A percentile compares a stretch with the other conserved stretches of the same genome.
Conservation (phyloP, 495 filamentous ascomycete genomes). For the Penicillium waksmanii region DNA sequence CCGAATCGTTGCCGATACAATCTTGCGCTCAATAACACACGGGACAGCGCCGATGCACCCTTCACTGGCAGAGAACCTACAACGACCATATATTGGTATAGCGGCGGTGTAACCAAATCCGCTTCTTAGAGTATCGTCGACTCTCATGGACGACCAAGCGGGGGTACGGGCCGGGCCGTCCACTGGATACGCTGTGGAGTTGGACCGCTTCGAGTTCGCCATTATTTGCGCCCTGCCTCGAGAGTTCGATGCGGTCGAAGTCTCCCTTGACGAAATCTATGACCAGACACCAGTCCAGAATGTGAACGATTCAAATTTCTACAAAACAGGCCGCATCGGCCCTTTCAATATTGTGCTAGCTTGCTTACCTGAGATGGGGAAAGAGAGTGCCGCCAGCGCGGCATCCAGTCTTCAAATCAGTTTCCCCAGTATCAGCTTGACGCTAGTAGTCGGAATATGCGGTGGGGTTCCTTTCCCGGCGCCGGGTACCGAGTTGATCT, state of each 20-base stretch:
- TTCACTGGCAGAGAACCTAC: no score
- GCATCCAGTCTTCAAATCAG: slow-evolving; percentile 34
- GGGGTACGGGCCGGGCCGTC: neutral
- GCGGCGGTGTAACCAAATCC: no score
- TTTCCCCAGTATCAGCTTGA: slow-evolving; percentile 30
- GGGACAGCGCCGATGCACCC: no score
- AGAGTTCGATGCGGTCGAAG: slow-evolving; percentile 20
- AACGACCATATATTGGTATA: no score
- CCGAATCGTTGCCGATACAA: no score
- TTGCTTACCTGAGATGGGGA: slow-evolving; percentile 39
- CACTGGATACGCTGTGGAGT: neutral
- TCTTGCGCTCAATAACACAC: no score
- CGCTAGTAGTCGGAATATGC: slow-evolving; percentile 36
- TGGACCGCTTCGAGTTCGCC: slow-evolving; percentile 12
- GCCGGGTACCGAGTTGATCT: slow-evolving; percentile 26
- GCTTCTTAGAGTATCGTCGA: neutral
- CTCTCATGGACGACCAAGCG: neutral
- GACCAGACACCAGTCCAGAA: neutral
- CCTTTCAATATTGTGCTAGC: slow-evolving; percentile 42
- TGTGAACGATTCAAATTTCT: slow-evolving; percentile 13
- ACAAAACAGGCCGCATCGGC: slow-evolving; percentile 42
- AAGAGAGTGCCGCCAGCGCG: slow-evolving; percentile 31
- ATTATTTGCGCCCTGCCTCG: slow-evolving; percentile 22
- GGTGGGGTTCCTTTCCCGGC: slow-evolving; percentile 30
- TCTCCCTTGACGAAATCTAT: slow-evolving; percentile 19